Percentiles rank a stretch among this genome's conserved stretches.
Evolutionary conservation across 139 green algal genomes (phyloP).

Genomic region (Ostreobium quekettii): DNA sequence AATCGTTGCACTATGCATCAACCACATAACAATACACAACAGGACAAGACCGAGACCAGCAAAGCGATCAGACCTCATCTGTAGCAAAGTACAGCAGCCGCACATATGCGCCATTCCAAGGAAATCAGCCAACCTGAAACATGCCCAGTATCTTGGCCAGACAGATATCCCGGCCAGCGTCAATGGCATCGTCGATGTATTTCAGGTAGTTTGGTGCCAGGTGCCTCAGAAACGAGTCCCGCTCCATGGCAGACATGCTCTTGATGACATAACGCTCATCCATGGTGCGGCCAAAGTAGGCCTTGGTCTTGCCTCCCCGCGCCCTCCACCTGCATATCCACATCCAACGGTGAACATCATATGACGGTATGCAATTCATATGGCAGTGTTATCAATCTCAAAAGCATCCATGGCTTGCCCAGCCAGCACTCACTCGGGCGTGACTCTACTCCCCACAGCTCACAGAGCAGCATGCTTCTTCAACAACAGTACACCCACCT

Average conservation of each 20-base stretch:
- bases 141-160: slow-evolving; percentile 91
- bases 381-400: no score
- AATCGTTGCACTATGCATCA: no score
- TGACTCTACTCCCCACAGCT: no score
- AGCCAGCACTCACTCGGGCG: no score
- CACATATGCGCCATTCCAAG: slow-evolving; percentile 9
- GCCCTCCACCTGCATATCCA: slow-evolving; percentile 48
- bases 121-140: slow-evolving; percentile 71
- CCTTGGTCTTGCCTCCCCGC: slow-evolving; percentile 76
- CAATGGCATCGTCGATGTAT: slow-evolving; percentile 46
- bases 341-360: not conserved
- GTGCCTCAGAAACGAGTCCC: slow-evolving; percentile 63
- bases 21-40: no score
- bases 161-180: slow-evolving; percentile 39
- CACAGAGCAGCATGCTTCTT: no score
- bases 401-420: no score
- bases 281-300: slow-evolving; percentile 86
- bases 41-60: no score
- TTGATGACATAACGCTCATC: slow-evolving; percentile 69
- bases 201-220: slow-evolving; percentile 84
- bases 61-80: no score
- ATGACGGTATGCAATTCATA: no score
- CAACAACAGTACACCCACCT: no score
- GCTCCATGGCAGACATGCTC: slow-evolving; percentile 43
- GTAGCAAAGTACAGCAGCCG: no score